Conservation (phyloP, 2,329 filamentous ascomycete species). For the Neonectria ditissima region DNA sequence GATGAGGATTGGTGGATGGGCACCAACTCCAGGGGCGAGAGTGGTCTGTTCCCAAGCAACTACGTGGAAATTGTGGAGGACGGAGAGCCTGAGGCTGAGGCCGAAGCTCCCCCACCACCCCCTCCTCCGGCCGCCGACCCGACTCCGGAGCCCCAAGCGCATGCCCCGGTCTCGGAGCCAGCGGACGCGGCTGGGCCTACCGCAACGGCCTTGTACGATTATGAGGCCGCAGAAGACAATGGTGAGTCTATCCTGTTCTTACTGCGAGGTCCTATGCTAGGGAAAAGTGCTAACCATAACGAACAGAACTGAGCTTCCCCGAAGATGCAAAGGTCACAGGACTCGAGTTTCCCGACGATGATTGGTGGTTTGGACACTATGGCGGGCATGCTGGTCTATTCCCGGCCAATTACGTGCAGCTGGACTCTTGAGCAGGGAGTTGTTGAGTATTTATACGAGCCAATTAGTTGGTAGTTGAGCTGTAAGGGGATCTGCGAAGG, state of each 20-base stretch:
- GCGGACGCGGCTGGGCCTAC: constrained; percentile 66
- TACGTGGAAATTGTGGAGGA: constrained; percentile 89
- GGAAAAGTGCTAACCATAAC: constrained; percentile 51
- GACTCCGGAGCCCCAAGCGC: constrained; percentile 44
- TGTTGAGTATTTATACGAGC: background rate
- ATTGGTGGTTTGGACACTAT: constrained; percentile 97
- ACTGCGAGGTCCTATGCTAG: background rate
- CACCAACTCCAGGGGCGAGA: constrained; percentile 85
- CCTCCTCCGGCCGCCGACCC: constrained; percentile 51
- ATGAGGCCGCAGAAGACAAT: constrained; percentile 97
- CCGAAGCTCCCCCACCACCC: constrained; percentile 46
- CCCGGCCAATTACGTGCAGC: constrained; percentile 77
- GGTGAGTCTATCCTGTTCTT: constrained; percentile 56
- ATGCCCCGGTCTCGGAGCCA: constrained; percentile 55
- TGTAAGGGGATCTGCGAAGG: background rate
- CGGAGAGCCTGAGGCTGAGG: constrained; percentile 64
- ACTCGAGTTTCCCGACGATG: constrained; percentile 95
- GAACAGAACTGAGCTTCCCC: constrained; percentile 79
- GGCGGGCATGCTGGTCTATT: constrained; percentile 86
- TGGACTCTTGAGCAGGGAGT: constrained; percentile 54
- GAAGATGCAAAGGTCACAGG: constrained; percentile 86
- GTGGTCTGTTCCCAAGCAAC: constrained; percentile 94
- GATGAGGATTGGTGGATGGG: constrained; percentile 99
- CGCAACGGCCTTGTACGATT: constrained; percentile 92
- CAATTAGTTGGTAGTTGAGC: background rate